These are phyloP conservation scores for Lactifluus echinatus DNA, from an alignment of 768 basidiomycete genomes.

Conservation along the genomic window DNA sequence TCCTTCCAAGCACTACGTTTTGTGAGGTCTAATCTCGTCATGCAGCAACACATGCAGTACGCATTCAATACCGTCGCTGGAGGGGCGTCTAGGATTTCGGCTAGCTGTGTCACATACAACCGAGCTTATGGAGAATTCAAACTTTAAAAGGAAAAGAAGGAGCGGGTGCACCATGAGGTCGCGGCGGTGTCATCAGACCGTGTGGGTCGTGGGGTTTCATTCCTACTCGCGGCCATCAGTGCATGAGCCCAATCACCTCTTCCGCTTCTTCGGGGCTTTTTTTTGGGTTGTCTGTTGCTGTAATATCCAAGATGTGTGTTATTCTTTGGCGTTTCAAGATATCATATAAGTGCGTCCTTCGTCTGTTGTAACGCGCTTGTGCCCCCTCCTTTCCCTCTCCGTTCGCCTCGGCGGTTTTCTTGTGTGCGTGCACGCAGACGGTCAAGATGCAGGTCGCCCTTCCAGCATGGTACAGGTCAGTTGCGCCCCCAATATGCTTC, in stretches of 20 bases:
- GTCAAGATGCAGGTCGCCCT: not conserved
- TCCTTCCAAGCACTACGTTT: too few relatives aligned
- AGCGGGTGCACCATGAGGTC: not conserved
- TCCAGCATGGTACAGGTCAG: conserved; percentile 19
- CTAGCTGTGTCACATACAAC: too few relatives aligned
- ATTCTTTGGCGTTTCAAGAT: not conserved
- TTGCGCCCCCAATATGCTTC: not conserved
- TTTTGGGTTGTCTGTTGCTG: not conserved
- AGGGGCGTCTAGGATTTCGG: too few relatives aligned
- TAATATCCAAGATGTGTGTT: not conserved
- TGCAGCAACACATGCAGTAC: too few relatives aligned
- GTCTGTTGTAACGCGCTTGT: too few relatives aligned
- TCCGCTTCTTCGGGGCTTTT: not conserved
- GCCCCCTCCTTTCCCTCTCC: not conserved
- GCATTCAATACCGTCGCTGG: too few relatives aligned
- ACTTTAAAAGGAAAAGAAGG: not conserved
- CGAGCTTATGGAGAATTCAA: too few relatives aligned
- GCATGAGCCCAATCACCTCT: not conserved
- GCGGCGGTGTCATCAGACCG: not conserved
- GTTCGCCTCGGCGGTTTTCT: not conserved
- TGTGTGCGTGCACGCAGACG: not conserved
- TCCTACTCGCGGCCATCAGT: not conserved
- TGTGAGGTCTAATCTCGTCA: too few relatives aligned
- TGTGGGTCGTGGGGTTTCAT: not conserved
- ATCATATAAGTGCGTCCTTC: not conserved